Base-by-base conservation (phyloP, 108 stramenopile genomes). In the Thalassiosira profunda region DNA sequence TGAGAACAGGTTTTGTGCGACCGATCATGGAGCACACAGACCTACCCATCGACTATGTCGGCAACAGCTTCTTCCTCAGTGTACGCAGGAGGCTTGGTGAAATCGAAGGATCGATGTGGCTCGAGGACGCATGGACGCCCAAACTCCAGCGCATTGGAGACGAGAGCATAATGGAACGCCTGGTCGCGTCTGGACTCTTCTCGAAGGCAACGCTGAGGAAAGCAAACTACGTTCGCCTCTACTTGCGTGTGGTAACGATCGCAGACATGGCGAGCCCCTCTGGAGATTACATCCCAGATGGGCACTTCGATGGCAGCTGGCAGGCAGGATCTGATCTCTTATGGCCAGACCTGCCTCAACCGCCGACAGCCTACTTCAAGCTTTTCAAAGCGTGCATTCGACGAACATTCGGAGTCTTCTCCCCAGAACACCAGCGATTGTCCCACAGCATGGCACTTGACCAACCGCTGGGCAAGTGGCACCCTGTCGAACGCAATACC, bases 91-190 rank as follows among this genome's bases (percentile, higher is more conserved):
- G 51, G 29, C 35, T 66, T 2, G 23, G 1, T 1, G 35, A 52
- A 40, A 21, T 66, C 2, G 36, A 53, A 4, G 64, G 34, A 9
- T 18, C 33, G 0, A 66, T 66, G 1, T 49, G 23, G 29, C 17
- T 53, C 17, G 51, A 66, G 11, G 51, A 66, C 30, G 36, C 33
- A 4, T 53, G 64, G 64, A 35, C 47, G 1, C 64, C 51, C 2
- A 2, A 36, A 1, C n/a, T 40, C 1, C 64, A 66, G 43, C 64
- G 37, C 38, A 24, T 14, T 1, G 30, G 7, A 0, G 46, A 63
- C n/a, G 12, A 7, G 5, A 26, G 25, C 4, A 1, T 48, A 15
- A 48, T 48, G 47, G 47, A 7, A 5, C 12, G 1, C 24, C 26
- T 48, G 4, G 5, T 11, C 2, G 26, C 26, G 47, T 4, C 5